phyloP scores from a whole-genome alignment of 352 stramenopile species.

The Phytopythium ostracodes region DNA sequence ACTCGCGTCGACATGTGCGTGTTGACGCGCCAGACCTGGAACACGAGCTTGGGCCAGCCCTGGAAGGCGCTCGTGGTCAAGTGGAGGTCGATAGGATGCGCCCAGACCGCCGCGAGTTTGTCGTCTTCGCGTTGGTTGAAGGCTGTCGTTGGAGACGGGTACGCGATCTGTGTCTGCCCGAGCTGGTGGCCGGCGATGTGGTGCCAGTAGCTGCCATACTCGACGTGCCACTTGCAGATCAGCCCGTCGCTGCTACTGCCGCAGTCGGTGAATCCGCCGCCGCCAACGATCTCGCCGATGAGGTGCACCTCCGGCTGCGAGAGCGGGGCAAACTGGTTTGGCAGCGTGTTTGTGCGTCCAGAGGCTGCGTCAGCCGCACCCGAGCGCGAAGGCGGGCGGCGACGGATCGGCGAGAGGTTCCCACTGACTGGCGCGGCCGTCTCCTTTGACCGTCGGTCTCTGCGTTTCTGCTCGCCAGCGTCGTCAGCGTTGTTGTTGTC shows the following conservation, averaged over 20 bases:
- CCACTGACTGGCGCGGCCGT: not conserved
- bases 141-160: slow-evolving; percentile 18
- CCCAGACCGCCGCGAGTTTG: slow-evolving; percentile 33
- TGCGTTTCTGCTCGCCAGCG: not conserved
- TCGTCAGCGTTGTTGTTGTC: not conserved
- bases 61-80: slow-evolving; percentile 50
- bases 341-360: not conserved
- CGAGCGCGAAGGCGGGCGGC: not conserved
- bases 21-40: slow-evolving; percentile 64
- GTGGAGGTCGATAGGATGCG: slow-evolving; percentile 67
- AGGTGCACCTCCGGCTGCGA: slow-evolving; percentile 67
- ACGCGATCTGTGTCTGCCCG: slow-evolving; percentile 65
- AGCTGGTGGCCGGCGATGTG: slow-evolving; percentile 55
- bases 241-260: slow-evolving; percentile 26
- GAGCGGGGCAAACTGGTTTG: slow-evolving; percentile 2
- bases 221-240: slow-evolving; percentile 66
- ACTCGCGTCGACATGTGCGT: slow-evolving; percentile 40
- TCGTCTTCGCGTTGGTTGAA: slow-evolving; percentile 19
- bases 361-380: not conserved
- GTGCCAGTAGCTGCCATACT: slow-evolving; percentile 52
- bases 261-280: slow-evolving; percentile 36
- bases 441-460: not conserved
- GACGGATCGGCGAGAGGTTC: slow-evolving; percentile 1
- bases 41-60: slow-evolving; percentile 58
- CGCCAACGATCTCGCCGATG: slow-evolving; percentile 59